These are phyloP conservation scores for Leersia perrieri DNA, from an alignment of 176 grass and related monocot genomes.

Conservation along the genomic window DNA sequence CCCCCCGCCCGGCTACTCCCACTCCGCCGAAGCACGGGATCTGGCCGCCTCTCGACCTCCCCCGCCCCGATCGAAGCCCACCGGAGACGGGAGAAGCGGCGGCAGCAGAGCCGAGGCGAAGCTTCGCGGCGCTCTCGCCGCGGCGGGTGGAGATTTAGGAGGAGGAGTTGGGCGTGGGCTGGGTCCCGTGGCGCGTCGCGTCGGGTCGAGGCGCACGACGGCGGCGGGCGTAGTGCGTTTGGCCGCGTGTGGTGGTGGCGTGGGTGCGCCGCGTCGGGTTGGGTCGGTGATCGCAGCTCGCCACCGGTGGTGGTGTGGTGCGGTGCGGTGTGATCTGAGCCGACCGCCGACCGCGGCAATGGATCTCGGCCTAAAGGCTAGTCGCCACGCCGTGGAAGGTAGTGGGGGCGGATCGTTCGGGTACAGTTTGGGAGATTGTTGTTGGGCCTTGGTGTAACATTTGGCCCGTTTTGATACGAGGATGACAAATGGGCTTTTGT, in stretches of 20 bases:
- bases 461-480: neutral
- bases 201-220: constrained; percentile 37
- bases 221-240: constrained; percentile 22
- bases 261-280: constrained; percentile 37
- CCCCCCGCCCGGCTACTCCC: neutral
- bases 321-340: constrained; percentile 18
- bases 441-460: neutral
- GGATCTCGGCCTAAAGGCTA: constrained; percentile 43
- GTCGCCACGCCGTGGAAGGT: neutral
- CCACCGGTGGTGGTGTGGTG: no score
- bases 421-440: neutral
- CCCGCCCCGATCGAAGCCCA: neutral
- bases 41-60: neutral
- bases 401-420: no score
- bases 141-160: constrained; percentile 27
- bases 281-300: constrained; percentile 34
- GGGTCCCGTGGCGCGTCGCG: neutral
- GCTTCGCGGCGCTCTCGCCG: constrained; percentile 32
- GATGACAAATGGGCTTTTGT: neutral
- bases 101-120: neutral
- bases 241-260: constrained; percentile 32
- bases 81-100: neutral
- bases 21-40: constrained; percentile 20
- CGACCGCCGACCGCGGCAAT: neutral
- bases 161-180: no score